Conservation (phyloP, 2,329 filamentous ascomycete species). For the Cordyceps militaris region DNA sequence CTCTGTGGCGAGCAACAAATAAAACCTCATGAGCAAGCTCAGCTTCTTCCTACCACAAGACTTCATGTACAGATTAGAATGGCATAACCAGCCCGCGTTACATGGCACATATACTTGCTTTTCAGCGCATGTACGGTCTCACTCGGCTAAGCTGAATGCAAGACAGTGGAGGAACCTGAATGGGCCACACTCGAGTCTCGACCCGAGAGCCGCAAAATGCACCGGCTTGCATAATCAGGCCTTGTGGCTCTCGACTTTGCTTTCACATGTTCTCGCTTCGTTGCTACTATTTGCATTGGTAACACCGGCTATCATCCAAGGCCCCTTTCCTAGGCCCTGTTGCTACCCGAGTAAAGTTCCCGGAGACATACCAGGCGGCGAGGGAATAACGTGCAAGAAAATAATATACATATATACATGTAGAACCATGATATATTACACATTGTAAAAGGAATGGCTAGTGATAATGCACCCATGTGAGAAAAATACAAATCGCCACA, state of each 20-base stretch:
- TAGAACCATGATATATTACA: not conserved
- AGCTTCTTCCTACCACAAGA: too few species aligned
- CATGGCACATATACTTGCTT: not conserved
- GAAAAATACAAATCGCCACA: conserved; percentile 1
- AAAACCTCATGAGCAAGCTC: too few species aligned
- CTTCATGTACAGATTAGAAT: not conserved
- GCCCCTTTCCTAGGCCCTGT: too few species aligned
- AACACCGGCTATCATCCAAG: too few species aligned
- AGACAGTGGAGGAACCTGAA: not conserved
- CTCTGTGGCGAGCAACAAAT: too few species aligned
- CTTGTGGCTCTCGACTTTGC: not conserved
- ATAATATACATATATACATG: not conserved
- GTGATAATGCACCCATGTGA: not conserved
- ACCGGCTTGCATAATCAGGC: not conserved
- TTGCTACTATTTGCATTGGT: too few species aligned
- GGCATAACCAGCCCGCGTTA: not conserved
- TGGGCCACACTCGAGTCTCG: not conserved
- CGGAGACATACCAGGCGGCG: not conserved
- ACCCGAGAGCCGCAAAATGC: not conserved
- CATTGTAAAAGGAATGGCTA: not conserved
- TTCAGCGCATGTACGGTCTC: not conserved
- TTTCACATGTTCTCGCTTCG: conserved; percentile 7
- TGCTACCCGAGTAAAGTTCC: too few species aligned
- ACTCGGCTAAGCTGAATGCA: conserved; percentile 1
- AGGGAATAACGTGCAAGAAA: too few species aligned